Evolutionary conservation across 345 rosid species (phyloP), one percentile per base, ranked within the genome.

Genomic region (Boechera retrofracta): DNA sequence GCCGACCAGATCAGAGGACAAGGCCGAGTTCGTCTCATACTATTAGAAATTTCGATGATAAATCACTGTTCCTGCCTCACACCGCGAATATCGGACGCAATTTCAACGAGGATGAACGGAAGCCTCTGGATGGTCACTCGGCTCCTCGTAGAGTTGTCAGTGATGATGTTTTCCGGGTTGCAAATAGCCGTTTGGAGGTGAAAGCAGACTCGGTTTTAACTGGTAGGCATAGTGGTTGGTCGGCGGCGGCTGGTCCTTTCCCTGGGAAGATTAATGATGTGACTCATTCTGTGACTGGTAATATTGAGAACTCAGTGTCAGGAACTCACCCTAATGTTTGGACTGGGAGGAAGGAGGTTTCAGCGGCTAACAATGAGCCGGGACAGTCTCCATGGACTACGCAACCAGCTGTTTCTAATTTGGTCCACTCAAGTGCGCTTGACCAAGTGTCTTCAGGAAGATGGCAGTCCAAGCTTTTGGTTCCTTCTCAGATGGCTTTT

Each of bases 21-120:
- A 78, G 96, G 67, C 92, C 96, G 24, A 83, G 61, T 73, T 86
- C 98, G 3, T 87, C 96, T 39, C 87, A 83, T 3, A 84, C 83
- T 11, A 67, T 79, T 3, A 78, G 91, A 82, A 89, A 81, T 77
- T 87, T 89, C 0, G 98, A 92, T 85, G 93, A 90, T 67, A 92
- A 89, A 75, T 76, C 92, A 10, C 85, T 90, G 0, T 92, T 92
- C 79, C 82, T 87, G 12, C 83, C 84, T 69, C 84, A 77, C 75
- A 76, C 79, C 0, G 77, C 68, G 0, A 87, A 83, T 55, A 89
- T 92, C 60, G 98, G 94, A 42, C 88, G 92, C 16, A 82, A 89
- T 74, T 92, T 92, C 36, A 94, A 77, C 41, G 98, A 92, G 82
- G 98, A 92, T 62, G 98, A 92, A 72, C 80, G 96, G 38, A 92